Percentiles rank a stretch among this genome's conserved stretches.
Conservation (phyloP, 352 stramenopile species). For the Phytophthora crassamura region DNA sequence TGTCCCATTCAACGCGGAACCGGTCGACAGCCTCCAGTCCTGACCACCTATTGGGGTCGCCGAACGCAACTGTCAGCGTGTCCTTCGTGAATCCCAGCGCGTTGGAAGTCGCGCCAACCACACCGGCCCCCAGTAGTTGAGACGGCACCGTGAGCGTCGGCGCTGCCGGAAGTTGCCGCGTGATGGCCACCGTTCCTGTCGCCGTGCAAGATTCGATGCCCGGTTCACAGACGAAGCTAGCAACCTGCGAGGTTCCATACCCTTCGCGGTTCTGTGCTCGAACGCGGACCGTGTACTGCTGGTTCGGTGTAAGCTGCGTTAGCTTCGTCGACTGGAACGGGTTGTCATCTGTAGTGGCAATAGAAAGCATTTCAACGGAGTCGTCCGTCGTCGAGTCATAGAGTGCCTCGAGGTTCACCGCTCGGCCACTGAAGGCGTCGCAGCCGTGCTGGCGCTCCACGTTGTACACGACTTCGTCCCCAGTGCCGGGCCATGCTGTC, state of each 20-base stretch:
- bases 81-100: slow-evolving; percentile 71
- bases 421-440: slow-evolving; percentile 51
- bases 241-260: slow-evolving; percentile 57
- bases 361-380: slow-evolving; percentile 42
- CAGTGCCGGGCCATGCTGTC: slow-evolving; percentile 42
- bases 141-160: slow-evolving; percentile 56
- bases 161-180: slow-evolving; percentile 61
- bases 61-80: slow-evolving; percentile 64
- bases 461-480: slow-evolving; percentile 49
- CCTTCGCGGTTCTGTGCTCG: slow-evolving; percentile 89
- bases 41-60: slow-evolving; percentile 71
- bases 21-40: slow-evolving; percentile 84
- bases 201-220: slow-evolving; percentile 82
- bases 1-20: slow-evolving; percentile 94
- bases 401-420: slow-evolving; percentile 50
- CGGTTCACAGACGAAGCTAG: slow-evolving; percentile 89
- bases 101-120: slow-evolving; percentile 45
- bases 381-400: slow-evolving; percentile 53
- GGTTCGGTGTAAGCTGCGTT: slow-evolving; percentile 51
- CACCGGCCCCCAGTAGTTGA: slow-evolving; percentile 45
- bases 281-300: slow-evolving; percentile 81
- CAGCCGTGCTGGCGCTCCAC: slow-evolving; percentile 59
- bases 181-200: slow-evolving; percentile 39
- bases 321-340: slow-evolving; percentile 26
- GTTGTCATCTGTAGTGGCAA: neutral